A percentile compares a stretch with the other conserved stretches of the same genome.
Conservation (phyloP, 495 filamentous ascomycete species). For the Jackrogersella minutella region DNA sequence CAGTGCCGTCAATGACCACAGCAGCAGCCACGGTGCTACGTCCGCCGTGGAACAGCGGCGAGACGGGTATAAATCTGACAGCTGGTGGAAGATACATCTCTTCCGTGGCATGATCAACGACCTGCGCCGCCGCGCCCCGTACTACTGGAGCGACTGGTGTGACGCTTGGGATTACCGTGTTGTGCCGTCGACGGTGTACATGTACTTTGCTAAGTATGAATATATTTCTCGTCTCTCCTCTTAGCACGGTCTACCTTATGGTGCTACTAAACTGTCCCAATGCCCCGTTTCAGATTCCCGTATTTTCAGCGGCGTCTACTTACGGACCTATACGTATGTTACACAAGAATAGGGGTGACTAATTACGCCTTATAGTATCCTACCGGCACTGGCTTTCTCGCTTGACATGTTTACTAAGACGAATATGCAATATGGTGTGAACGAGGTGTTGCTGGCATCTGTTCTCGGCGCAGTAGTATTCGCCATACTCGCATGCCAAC, state of each 20-base stretch:
- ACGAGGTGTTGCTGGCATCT: slow-evolving; percentile 82
- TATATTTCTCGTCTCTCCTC: slow-evolving; percentile 2
- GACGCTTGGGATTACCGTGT: slow-evolving; percentile 89
- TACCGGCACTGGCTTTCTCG: slow-evolving; percentile 84
- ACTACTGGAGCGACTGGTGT: slow-evolving; percentile 78
- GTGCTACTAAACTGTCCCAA: background rate
- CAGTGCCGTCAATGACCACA: background rate
- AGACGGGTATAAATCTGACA: background rate
- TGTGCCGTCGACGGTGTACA: slow-evolving; percentile 82
- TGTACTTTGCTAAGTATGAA: slow-evolving; percentile 88
- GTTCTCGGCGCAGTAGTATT: slow-evolving; percentile 83
- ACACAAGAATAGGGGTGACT: slow-evolving; percentile 21
- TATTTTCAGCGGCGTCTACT: background rate
- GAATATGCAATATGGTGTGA: slow-evolving; percentile 79
- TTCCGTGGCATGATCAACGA: slow-evolving; percentile 79
- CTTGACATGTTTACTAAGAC: slow-evolving; percentile 88
- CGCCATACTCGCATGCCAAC: slow-evolving; percentile 76
- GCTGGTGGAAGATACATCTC: slow-evolving; percentile 69
- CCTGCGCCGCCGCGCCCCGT: slow-evolving; percentile 74
- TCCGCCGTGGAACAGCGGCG: background rate
- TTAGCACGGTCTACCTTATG: background rate
- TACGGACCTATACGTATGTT: background rate
- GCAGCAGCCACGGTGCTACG: too few relatives aligned
- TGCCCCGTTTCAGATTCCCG: background rate
- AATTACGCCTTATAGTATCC: slow-evolving; percentile 62